Conservation (phyloP, 2,329 filamentous ascomycete genomes). For the Alternaria ventricosa region DNA sequence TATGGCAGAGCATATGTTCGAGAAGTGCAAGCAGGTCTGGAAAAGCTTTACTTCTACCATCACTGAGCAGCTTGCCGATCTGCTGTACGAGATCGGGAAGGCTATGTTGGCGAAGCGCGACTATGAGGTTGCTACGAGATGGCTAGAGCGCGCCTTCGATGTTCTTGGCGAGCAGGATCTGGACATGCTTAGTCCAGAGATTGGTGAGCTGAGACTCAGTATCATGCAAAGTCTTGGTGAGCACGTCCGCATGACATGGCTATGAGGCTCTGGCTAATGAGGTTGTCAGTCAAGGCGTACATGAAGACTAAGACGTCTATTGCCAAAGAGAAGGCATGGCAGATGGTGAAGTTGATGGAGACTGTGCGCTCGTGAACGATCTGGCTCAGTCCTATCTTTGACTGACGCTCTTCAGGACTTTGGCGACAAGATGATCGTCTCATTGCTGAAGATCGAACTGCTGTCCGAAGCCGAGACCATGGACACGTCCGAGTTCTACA, state of each 20-base stretch:
- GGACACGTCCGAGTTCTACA: constrained; percentile 50
- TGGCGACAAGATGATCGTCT: constrained; percentile 68
- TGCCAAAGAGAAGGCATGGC: constrained; percentile 59
- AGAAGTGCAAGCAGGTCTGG: constrained; percentile 57
- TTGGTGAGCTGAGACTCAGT: constrained; percentile 68
- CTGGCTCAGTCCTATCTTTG: not conserved
- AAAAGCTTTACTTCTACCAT: constrained; percentile 55
- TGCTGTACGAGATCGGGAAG: constrained; percentile 75
- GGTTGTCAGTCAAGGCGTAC: constrained; percentile 60
- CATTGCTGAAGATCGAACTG: constrained; percentile 72
- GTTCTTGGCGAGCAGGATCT: constrained; percentile 63
- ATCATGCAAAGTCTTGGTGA: constrained; percentile 65
- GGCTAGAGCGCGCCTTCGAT: constrained; percentile 74
- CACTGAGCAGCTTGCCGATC: constrained; percentile 69
- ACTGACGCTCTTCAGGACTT: constrained; percentile 52
- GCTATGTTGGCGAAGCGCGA: constrained; percentile 61
- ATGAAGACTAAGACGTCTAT: constrained; percentile 57
- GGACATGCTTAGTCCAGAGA: constrained; percentile 64
- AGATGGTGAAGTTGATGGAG: constrained; percentile 67
- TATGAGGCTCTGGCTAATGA: constrained; percentile 9
- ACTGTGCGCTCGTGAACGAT: constrained; percentile 34
- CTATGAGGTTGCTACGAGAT: constrained; percentile 66
- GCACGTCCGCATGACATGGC: not conserved
- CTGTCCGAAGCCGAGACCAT: constrained; percentile 55
- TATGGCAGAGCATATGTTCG: constrained; percentile 79